These are phyloP conservation scores for Acephala macrosclerotiorum DNA, from an alignment of 2,329 filamentous ascomycete species.

Conservation along the genomic window DNA sequence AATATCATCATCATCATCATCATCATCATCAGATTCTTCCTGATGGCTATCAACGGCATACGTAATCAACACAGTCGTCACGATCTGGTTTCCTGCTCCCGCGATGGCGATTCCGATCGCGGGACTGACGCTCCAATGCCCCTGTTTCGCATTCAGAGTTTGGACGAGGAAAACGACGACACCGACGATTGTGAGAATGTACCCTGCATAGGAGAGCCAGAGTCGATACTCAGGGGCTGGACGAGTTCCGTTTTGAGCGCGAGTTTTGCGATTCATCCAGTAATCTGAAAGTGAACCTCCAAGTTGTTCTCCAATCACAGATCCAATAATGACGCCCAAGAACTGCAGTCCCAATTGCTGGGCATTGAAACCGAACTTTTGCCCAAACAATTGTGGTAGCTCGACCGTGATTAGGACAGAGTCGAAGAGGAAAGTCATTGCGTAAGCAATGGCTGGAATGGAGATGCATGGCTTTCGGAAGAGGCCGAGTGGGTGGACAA, in stretches of 20 bases:
- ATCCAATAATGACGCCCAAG: conserved; percentile 62
- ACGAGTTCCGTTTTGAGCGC: conserved; percentile 44
- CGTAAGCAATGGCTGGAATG: conserved; percentile 59
- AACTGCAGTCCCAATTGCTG: conserved; percentile 66
- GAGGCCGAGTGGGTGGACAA: conserved; percentile 56
- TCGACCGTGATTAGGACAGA: conserved; percentile 63
- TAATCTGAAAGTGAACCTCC: conserved; percentile 57
- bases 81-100: conserved; percentile 64
- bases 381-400: conserved; percentile 63
- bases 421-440: conserved; percentile 63
- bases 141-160: conserved; percentile 50
- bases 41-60: conserved; percentile 66
- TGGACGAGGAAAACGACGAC: conserved; percentile 62
- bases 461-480: conserved; percentile 54
- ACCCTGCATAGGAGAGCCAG: conserved; percentile 63
- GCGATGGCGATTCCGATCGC: conserved; percentile 60
- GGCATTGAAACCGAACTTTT: conserved; percentile 62
- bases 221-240: conserved; percentile 60
- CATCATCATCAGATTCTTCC: too few species aligned
- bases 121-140: conserved; percentile 63
- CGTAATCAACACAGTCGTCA: conserved; percentile 66
- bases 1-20: neutral
- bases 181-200: conserved; percentile 57
- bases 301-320: conserved; percentile 63
- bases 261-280: conserved; percentile 54